Percentiles rank a stretch among this genome's conserved stretches.
phyloP scores from a whole-genome alignment of 257 asterid species.

The Nemophila menziesii region DNA sequence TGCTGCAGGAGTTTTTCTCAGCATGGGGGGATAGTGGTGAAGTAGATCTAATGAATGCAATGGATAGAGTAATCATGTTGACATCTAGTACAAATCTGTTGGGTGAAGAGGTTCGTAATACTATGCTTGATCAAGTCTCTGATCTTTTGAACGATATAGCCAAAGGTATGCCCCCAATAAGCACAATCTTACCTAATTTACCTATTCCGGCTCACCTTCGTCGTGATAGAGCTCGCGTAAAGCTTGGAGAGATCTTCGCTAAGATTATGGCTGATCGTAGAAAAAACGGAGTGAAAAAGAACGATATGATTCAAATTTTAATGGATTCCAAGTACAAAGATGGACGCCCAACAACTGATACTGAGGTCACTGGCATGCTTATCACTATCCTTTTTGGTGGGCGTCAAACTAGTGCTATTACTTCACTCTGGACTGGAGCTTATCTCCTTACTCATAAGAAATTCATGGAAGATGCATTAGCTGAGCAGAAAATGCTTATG shows the following conservation, averaged over 20 bases:
- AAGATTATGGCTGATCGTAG: conserved; percentile 55
- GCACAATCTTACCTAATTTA: conserved; percentile 73
- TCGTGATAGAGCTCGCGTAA: conserved; percentile 81
- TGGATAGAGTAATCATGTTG: conserved; percentile 75
- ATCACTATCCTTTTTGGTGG: conserved; percentile 93
- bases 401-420: conserved; percentile 89
- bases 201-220: conserved; percentile 86
- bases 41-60: conserved; percentile 70
- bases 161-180: conserved; percentile 85
- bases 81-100: conserved; percentile 81
- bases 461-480: conserved; percentile 54
- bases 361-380: conserved; percentile 75
- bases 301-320: conserved; percentile 74
- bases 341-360: conserved; percentile 61
- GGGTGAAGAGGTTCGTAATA: conserved; percentile 88
- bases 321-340: conserved; percentile 89
- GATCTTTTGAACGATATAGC: conserved; percentile 91
- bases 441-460: conserved; percentile 70
- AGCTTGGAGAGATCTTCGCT: conserved; percentile 58
- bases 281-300: conserved; percentile 43
- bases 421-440: conserved; percentile 88
- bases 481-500: conserved; percentile 60
- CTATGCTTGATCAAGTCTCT: conserved; percentile 77
- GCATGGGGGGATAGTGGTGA: conserved; percentile 92
- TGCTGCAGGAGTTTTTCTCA: conserved; percentile 80